Percentiles rank a stretch among this genome's conserved stretches.
Conservation (phyloP, 176 grass and related monocot genomes). For the Aegilops tauschii region DNA sequence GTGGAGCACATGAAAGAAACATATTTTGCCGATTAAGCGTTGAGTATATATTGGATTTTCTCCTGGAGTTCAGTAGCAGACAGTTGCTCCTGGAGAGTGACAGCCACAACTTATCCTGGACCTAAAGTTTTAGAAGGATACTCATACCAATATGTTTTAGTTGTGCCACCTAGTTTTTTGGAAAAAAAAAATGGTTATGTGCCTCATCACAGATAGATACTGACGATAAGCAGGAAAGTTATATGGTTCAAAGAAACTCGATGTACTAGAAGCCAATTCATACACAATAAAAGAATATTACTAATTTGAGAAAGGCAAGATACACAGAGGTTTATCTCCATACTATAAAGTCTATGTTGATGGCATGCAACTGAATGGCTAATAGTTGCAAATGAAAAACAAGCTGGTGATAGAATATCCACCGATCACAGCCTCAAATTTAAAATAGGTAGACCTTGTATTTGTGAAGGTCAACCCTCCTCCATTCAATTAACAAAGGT, state of each 20-base stretch:
- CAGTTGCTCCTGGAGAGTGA: not conserved
- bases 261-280: not conserved
- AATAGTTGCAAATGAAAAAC: not conserved
- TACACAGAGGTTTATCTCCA: not conserved
- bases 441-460: not conserved
- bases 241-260: not conserved
- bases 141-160: not conserved
- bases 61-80: not conserved
- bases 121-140: not conserved
- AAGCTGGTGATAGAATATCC: not conserved
- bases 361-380: not conserved
- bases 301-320: not conserved
- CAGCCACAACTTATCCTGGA: not conserved
- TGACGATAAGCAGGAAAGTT: not conserved
- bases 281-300: not conserved
- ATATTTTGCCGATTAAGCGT: not conserved
- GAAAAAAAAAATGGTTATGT: not conserved
- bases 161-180: not conserved
- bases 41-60: not conserved
- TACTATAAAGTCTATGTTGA: not conserved
- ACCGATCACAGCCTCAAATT: not conserved
- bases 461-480: not conserved
- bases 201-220: not conserved
- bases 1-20: not conserved
- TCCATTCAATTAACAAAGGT: not conserved